phyloP scores from a whole-genome alignment of 2,329 filamentous ascomycete genomes.

The Chaetothyriales sp. region DNA sequence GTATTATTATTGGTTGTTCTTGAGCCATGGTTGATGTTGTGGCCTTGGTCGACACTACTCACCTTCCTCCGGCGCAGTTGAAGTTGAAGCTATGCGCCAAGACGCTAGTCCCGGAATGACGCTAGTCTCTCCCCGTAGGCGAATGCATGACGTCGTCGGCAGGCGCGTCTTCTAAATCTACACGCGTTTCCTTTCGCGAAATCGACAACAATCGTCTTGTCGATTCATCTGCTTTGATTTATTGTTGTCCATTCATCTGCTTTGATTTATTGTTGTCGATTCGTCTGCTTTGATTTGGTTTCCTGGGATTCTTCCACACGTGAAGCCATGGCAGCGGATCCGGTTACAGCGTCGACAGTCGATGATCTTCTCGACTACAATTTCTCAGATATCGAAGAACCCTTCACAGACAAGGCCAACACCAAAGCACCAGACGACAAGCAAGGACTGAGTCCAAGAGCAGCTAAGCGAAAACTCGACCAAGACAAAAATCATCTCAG shows the following conservation, averaged over 20 bases:
- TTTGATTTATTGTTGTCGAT: no score
- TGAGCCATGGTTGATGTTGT: conserved; percentile 10
- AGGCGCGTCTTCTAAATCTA: not conserved
- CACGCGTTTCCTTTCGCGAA: not conserved
- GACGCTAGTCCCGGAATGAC: not conserved
- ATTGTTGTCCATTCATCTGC: no score
- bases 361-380: conserved; percentile 69
- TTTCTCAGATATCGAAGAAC: conserved; percentile 28
- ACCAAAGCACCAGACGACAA: conserved; percentile 13
- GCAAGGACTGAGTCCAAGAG: conserved; percentile 11
- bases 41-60: not conserved
- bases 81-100: not conserved
- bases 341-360: conserved; percentile 33
- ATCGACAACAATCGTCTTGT: not conserved
- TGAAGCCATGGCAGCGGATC: conserved; percentile 12
- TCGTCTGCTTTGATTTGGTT: not conserved
- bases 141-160: not conserved
- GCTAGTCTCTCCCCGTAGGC: not conserved
- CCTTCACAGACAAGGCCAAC: conserved; percentile 17
- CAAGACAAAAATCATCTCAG: conserved; percentile 39
- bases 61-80: not conserved
- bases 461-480: conserved; percentile 31
- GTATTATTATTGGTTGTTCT: conserved; percentile 39
- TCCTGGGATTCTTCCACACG: not conserved
- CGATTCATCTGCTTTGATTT: not conserved